Evolutionary conservation across 2,329 filamentous ascomycete species (phyloP), one percentile per base, ranked within the genome.

Genomic region (Penicillium sp.): DNA sequence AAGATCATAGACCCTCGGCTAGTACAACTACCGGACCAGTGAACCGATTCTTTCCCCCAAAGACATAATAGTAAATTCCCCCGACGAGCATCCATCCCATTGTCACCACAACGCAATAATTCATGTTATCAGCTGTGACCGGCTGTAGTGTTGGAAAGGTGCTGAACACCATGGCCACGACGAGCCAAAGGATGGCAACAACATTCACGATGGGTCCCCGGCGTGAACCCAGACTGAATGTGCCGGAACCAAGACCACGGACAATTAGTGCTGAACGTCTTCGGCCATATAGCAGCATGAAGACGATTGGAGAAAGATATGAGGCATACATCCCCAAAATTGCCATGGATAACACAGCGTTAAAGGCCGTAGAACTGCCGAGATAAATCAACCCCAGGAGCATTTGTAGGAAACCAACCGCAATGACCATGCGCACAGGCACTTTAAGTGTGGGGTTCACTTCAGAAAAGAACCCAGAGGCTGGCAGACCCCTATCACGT

Each of bases 401-500:
- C 1, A 67, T 72, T 7, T 78, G 75, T 41, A 78, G 67, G 13
- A 72, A 53, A 44, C 71, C 74, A 46, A 72, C 75, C 5, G 68
- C 60, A 16, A 67, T 53, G 46, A 77, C 73, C 22, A 75, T 75
- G 29, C 69, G 61, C 1, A 78, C 49, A 0, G 76, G 76, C 0
- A 79, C 74, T 46, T 74, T 71, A 3, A 75, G 60, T 12, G 46
- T 63, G 2, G 61, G 59, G 47, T 75, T 58, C 5, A 79, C 72
- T 10, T 66, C 62, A 9, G 67, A 62, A 10, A 78, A 63, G 51
- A 69, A 71, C 14, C 54, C 39, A 16, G 72, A 68, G n/a, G 68
- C 71, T 0, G 77, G 77, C 1, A 80, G 51, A 2, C 76, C 77
- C 12, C 68, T 61, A 56, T 80, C 78, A 4, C 77, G 69, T 9